A percentile compares a stretch with the other conserved stretches of the same genome.
Evolutionary conservation across 2,329 filamentous ascomycete species (phyloP).

Genomic region (Phialocephala subalpina): DNA sequence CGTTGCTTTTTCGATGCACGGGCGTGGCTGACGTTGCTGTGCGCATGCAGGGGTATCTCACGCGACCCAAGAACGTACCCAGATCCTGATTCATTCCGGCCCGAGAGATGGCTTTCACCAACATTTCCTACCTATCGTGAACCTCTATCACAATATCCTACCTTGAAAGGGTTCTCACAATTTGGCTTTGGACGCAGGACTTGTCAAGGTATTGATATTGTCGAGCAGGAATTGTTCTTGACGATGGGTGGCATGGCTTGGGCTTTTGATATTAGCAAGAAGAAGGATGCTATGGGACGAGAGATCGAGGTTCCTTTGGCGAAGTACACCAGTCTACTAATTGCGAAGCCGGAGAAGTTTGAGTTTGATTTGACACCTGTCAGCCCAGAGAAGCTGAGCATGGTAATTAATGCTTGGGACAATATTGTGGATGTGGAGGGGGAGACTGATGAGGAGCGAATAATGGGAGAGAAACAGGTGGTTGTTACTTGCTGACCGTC

Average conservation of each 20-base stretch:
- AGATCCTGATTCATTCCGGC: conserved; percentile 67
- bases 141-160: conserved; percentile 68
- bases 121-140: conserved; percentile 70
- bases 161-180: conserved; percentile 68
- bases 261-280: conserved; percentile 53
- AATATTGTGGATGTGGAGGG: conserved; percentile 6
- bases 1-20: background rate
- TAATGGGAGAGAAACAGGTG: background rate
- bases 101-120: conserved; percentile 69
- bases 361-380: conserved; percentile 54
- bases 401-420: conserved; percentile 1
- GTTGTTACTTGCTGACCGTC: background rate
- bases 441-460: background rate
- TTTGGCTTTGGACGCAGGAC: conserved; percentile 71
- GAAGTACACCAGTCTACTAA: conserved; percentile 43
- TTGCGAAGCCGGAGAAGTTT: conserved; percentile 58
- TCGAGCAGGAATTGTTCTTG: conserved; percentile 65
- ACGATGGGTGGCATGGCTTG: conserved; percentile 57
- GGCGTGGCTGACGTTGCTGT: background rate
- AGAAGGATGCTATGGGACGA: conserved; percentile 29
- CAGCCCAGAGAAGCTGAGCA: conserved; percentile 47
- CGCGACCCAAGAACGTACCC: conserved; percentile 67
- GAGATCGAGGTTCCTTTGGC: conserved; percentile 31
- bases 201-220: conserved; percentile 69
- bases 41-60: conserved; percentile 57